Percentiles rank a stretch among this genome's conserved stretches.
phyloP scores from a whole-genome alignment of 306 rosid species.

The Oxytropis ochrocephala region DNA sequence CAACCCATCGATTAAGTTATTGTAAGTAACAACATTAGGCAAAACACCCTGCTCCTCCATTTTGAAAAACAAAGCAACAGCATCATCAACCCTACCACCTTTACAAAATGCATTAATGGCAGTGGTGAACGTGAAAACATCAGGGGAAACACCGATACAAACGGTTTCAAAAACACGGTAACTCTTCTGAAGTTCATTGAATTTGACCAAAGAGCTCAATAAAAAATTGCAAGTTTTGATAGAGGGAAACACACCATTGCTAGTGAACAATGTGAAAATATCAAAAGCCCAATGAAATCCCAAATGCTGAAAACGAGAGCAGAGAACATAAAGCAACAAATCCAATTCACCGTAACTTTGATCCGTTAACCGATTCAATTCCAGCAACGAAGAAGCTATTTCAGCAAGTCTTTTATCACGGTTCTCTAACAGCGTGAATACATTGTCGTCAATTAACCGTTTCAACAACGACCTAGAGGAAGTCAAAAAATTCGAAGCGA shows the following conservation, averaged over 20 bases:
- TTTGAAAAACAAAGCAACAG: constrained; percentile 38
- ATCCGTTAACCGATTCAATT: constrained; percentile 7
- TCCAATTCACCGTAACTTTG: constrained; percentile 41
- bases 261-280: constrained; percentile 30
- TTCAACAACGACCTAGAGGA: constrained; percentile 49
- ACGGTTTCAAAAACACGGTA: constrained; percentile 40
- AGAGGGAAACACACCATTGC: constrained; percentile 37
- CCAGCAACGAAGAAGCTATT: constrained; percentile 39
- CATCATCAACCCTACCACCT: constrained; percentile 57
- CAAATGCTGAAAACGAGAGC: constrained; percentile 42
- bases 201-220: constrained; percentile 51
- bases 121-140: constrained; percentile 49
- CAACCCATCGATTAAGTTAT: constrained; percentile 60
- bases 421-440: constrained; percentile 23
- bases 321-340: constrained; percentile 48
- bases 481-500: constrained; percentile 30
- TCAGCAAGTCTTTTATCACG: constrained; percentile 21
- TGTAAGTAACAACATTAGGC: constrained; percentile 68
- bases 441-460: constrained; percentile 49
- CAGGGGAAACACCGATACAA: constrained; percentile 35
- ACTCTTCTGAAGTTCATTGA: constrained; percentile 39
- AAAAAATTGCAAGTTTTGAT: constrained; percentile 50
- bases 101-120: constrained; percentile 51
- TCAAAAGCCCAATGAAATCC: constrained; percentile 41
- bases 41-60: constrained; percentile 51